phyloP scores from a whole-genome alignment of 2,329 filamentous ascomycete species.

The Phyllosticta capitalensis region DNA sequence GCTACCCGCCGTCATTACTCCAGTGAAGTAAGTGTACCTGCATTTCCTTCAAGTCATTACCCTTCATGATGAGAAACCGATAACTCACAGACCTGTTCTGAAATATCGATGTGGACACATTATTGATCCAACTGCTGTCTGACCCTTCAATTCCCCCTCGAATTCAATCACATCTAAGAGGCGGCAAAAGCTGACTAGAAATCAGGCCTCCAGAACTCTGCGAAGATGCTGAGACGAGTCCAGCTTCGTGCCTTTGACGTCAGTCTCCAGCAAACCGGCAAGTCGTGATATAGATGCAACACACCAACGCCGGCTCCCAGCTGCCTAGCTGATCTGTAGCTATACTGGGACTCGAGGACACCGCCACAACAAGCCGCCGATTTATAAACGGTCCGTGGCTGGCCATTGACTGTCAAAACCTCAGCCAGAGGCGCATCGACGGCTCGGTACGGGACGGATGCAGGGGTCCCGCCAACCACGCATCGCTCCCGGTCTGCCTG shows the following conservation, averaged over 20 bases:
- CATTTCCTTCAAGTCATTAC: slow-evolving; percentile 13
- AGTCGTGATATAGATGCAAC: not conserved
- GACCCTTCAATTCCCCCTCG: slow-evolving; percentile 31
- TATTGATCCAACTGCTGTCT: slow-evolving; percentile 78
- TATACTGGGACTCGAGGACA: not conserved
- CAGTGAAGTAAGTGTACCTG: slow-evolving; percentile 10
- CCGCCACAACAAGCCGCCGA: not conserved
- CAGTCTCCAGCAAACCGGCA: not conserved
- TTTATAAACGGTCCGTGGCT: not conserved
- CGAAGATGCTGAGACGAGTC: not conserved
- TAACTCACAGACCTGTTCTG: slow-evolving; percentile 80
- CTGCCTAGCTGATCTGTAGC: not conserved
- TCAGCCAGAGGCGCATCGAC: not conserved
- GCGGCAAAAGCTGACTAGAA: not conserved
- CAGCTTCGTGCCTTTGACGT: not conserved
- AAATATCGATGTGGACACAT: slow-evolving; percentile 58
- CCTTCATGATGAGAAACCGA: slow-evolving; percentile 44
- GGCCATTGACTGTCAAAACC: not conserved
- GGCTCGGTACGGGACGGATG: not conserved
- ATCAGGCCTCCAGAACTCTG: not conserved
- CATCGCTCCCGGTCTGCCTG: not conserved
- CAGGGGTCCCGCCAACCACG: not conserved
- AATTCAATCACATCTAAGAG: not conserved
- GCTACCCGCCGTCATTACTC: not conserved
- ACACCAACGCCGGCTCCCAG: not conserved